phyloP scores from a whole-genome alignment of 2,329 filamentous ascomycete species.

The Tolypocladium album region DNA sequence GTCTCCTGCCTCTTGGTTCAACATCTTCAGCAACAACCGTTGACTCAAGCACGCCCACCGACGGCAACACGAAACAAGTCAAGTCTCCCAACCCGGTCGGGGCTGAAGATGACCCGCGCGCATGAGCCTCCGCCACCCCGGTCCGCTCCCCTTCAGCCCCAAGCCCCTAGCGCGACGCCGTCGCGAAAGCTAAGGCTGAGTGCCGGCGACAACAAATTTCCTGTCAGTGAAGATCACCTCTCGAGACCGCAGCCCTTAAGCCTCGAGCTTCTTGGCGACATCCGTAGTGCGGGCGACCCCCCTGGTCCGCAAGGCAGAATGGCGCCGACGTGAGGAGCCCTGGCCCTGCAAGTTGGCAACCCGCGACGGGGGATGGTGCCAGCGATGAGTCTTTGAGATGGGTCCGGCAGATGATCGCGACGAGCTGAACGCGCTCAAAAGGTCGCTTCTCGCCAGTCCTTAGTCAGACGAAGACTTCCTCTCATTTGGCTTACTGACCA shows the following conservation, averaged over 20 bases:
- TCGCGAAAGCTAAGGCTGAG: background rate
- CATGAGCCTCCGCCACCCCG: background rate
- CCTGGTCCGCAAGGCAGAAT: background rate
- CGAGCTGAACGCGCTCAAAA: background rate
- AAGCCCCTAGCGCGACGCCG: background rate
- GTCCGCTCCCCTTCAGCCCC: background rate
- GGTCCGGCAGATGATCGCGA: background rate
- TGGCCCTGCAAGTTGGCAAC: background rate
- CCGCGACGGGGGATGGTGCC: background rate
- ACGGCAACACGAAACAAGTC: no score
- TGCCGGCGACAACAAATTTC: background rate
- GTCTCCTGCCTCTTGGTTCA: no score
- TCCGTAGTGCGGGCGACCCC: background rate
- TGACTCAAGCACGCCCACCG: background rate
- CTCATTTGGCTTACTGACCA: background rate
- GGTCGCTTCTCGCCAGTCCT: background rate
- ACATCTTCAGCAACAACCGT: no score
- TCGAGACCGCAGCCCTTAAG: background rate
- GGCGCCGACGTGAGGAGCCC: background rate
- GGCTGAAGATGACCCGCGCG: background rate
- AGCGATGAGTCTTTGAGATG: background rate
- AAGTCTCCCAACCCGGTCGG: no score
- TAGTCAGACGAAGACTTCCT: background rate
- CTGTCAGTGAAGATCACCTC: background rate
- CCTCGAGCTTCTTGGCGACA: background rate